Percentiles rank a stretch among this genome's conserved stretches.
phyloP scores from a whole-genome alignment of 768 basidiomycete genomes.

The Epithele typhae region DNA sequence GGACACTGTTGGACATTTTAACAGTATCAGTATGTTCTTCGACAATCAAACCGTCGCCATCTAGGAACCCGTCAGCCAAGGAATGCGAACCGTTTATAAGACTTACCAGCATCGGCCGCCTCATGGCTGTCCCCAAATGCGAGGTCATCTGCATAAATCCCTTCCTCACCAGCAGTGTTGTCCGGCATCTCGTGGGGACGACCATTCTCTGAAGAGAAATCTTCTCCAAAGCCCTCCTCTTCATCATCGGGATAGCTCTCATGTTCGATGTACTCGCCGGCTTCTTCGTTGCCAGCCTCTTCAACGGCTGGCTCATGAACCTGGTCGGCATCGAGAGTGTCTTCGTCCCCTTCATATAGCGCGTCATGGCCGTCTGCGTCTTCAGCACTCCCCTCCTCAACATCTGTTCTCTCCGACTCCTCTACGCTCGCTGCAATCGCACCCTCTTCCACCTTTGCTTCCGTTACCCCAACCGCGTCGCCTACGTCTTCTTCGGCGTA shows the following conservation, averaged over 20 bases:
- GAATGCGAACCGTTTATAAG: too few relatives aligned
- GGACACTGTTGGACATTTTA: neutral
- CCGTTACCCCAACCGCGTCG: too few relatives aligned
- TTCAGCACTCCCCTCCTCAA: neutral
- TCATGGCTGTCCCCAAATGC: slow-evolving; percentile 1
- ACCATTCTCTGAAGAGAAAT: slow-evolving; percentile 28
- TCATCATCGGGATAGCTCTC: slow-evolving; percentile 33
- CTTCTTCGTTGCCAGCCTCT: slow-evolving; percentile 30
- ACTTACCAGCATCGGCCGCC: neutral
- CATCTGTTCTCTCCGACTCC: neutral
- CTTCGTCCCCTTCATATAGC: too few relatives aligned
- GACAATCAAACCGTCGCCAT: neutral
- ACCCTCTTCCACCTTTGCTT: too few relatives aligned
- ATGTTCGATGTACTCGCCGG: too few relatives aligned
- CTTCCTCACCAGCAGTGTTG: slow-evolving; percentile 29
- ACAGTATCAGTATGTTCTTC: neutral
- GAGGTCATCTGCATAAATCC: slow-evolving; percentile 47
- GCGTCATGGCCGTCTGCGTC: neutral
- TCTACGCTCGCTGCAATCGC: neutral
- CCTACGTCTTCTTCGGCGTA: neutral
- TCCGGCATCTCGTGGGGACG: too few relatives aligned
- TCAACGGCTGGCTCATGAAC: slow-evolving; percentile 25
- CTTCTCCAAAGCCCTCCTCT: slow-evolving; percentile 32
- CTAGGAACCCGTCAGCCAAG: neutral
- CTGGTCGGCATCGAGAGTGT: slow-evolving; percentile 23